Conservation (phyloP, 345 rosid species). For the Litchi chinensis region DNA sequence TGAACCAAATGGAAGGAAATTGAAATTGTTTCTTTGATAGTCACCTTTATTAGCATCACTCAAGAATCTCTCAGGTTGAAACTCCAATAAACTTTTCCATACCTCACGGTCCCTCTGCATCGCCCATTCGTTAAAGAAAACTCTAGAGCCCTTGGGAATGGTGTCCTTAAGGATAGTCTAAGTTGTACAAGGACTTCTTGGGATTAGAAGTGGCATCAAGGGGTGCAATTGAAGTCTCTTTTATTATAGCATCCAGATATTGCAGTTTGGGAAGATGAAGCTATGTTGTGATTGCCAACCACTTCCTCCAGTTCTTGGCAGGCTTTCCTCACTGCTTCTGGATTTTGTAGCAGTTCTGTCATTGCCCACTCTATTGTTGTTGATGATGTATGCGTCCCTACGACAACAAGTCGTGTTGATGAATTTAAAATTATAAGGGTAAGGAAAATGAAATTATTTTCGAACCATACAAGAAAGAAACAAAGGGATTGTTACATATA, state of each 20-base stretch:
- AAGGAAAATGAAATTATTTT: too few relatives aligned
- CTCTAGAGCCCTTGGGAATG: constrained; percentile 18
- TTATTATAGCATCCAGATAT: constrained; percentile 13
- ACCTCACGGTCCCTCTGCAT: constrained; percentile 18
- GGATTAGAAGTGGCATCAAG: constrained; percentile 7
- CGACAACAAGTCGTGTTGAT: constrained; percentile 14
- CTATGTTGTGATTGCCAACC: constrained; percentile 20
- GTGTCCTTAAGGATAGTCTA: constrained; percentile 8
- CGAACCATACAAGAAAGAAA: too few relatives aligned
- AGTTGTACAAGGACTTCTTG: not conserved
- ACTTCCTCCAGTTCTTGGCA: constrained; percentile 15
- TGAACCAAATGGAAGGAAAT: constrained; percentile 27
- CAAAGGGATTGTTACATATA: too few relatives aligned
- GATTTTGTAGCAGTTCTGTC: constrained; percentile 20
- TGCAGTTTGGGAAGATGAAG: constrained; percentile 12
- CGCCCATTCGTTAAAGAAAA: constrained; percentile 14
- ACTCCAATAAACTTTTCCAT: constrained; percentile 16
- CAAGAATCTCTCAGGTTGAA: constrained; percentile 12
- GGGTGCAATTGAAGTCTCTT: constrained; percentile 19
- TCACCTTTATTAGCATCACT: constrained; percentile 5
- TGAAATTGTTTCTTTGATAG: constrained; percentile 8
- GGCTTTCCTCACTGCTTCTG: constrained; percentile 9
- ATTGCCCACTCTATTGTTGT: constrained; percentile 22
- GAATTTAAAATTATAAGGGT: too few relatives aligned
- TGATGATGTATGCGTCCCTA: constrained; percentile 20